These are phyloP conservation scores for Torrubiellomyces zombiae DNA, from an alignment of 2,329 filamentous ascomycete genomes.

Conservation along the genomic window DNA sequence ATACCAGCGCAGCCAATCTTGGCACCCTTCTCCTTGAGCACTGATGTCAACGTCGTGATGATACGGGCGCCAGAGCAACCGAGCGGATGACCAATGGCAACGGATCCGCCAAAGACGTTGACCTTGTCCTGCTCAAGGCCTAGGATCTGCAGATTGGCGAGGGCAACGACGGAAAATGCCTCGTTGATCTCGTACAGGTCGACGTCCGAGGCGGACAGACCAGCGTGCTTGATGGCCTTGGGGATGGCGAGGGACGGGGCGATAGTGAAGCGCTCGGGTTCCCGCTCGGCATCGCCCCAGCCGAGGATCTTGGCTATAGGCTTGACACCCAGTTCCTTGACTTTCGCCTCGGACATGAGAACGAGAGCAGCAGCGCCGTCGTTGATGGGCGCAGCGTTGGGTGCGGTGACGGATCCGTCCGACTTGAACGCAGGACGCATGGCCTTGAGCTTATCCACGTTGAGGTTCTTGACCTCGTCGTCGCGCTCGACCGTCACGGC, in stretches of 20 bases:
- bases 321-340: conserved; percentile 81
- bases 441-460: conserved; percentile 63
- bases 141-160: conserved; percentile 92
- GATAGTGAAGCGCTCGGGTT: conserved; percentile 90
- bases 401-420: conserved; percentile 81
- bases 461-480: conserved; percentile 92
- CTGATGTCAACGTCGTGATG: conserved; percentile 73
- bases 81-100: conserved; percentile 88
- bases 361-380: conserved; percentile 88
- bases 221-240: conserved; percentile 92
- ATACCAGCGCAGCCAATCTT: conserved; percentile 92
- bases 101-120: conserved; percentile 87
- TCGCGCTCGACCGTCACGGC: conserved; percentile 64
- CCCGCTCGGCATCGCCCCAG: conserved; percentile 87
- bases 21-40: conserved; percentile 76
- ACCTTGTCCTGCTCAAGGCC: conserved; percentile 68
- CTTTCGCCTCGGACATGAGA: conserved; percentile 82
- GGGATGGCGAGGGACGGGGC: conserved; percentile 87
- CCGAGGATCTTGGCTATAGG: conserved; percentile 93
- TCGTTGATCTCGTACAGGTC: conserved; percentile 99
- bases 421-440: conserved; percentile 75
- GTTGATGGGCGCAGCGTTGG: conserved; percentile 91
- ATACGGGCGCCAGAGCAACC: conserved; percentile 91
- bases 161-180: conserved; percentile 89
- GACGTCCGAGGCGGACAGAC: conserved; percentile 57